These are phyloP conservation scores for Fusarium abutilonis DNA, from an alignment of 2,329 filamentous ascomycete species.

Conservation along the genomic window DNA sequence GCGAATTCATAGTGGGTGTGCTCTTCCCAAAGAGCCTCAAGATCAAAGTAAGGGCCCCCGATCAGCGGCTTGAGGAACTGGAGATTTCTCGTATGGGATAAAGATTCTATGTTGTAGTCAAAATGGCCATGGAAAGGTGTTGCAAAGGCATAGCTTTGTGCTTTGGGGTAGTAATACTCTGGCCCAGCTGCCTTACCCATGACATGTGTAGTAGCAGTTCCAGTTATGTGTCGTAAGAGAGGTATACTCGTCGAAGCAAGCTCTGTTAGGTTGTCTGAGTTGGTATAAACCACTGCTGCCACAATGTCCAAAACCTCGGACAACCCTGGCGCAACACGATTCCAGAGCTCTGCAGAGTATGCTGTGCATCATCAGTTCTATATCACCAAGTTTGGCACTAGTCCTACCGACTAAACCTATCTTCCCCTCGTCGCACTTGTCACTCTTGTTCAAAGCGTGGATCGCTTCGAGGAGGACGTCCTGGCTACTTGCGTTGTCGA, in stretches of 20 bases:
- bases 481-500: constrained; percentile 18
- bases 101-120: constrained; percentile 62
- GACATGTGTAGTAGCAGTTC: constrained; percentile 1
- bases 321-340: constrained; percentile 33
- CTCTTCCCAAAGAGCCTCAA: constrained; percentile 82
- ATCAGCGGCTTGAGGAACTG: constrained; percentile 71
- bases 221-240: constrained; percentile 34
- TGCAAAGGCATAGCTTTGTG: constrained; percentile 53
- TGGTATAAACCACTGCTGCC: constrained; percentile 38
- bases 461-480: constrained; percentile 37
- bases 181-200: neutral
- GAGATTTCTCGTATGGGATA: constrained; percentile 74
- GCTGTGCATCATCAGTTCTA: neutral
- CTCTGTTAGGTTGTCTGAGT: neutral
- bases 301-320: constrained; percentile 35
- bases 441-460: constrained; percentile 35
- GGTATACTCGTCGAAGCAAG: constrained; percentile 13
- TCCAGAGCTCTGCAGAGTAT: constrained; percentile 36
- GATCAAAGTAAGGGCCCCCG: constrained; percentile 74
- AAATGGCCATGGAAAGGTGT: constrained; percentile 62
- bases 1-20: constrained; percentile 78
- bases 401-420: constrained; percentile 51
- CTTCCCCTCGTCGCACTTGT: constrained; percentile 52
- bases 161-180: constrained; percentile 54
- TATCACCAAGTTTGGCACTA: rapidly evolving